Evolutionary conservation across 495 filamentous ascomycete species (phyloP).

Genomic region (Neurospora sp.): DNA sequence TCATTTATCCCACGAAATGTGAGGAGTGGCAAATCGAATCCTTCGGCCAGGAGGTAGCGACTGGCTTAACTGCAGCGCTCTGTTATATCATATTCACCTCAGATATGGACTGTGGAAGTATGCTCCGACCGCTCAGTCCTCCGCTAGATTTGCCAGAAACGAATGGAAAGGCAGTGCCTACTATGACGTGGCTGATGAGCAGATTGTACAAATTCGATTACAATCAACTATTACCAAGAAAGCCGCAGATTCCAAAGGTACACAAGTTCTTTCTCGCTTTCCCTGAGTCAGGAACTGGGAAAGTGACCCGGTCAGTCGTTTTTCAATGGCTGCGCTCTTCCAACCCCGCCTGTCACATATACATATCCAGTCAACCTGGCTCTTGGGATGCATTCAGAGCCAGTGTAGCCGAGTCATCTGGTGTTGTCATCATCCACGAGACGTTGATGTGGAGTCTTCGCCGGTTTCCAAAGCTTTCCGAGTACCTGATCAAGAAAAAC

Average conservation of each 20-base stretch:
- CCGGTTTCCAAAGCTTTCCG: slow-evolving; percentile 16
- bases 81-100: slow-evolving; percentile 27
- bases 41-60: slow-evolving; percentile 9
- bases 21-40: slow-evolving; percentile 25
- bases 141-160: neutral
- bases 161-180: neutral
- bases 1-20: slow-evolving; percentile 31
- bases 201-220: slow-evolving; percentile 18
- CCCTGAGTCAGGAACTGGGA: slow-evolving; percentile 7
- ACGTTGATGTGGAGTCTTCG: slow-evolving; percentile 15
- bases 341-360: slow-evolving; percentile 20
- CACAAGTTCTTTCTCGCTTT: slow-evolving; percentile 24
- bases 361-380: slow-evolving; percentile 11
- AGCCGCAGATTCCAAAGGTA: neutral
- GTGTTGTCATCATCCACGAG: slow-evolving; percentile 29
- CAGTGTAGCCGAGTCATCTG: slow-evolving; percentile 1
- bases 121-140: slow-evolving; percentile 10
- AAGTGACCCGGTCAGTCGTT: slow-evolving; percentile 1
- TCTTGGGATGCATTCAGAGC: slow-evolving; percentile 19
- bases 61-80: slow-evolving; percentile 16
- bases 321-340: slow-evolving; percentile 19
- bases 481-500: slow-evolving; percentile 3
- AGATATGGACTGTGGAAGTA: slow-evolving; percentile 4
- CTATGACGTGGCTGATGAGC: slow-evolving; percentile 8
- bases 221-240: slow-evolving; percentile 13